Conservation (phyloP, 805 yeast species). For the Yamadazyma ubonensis region DNA sequence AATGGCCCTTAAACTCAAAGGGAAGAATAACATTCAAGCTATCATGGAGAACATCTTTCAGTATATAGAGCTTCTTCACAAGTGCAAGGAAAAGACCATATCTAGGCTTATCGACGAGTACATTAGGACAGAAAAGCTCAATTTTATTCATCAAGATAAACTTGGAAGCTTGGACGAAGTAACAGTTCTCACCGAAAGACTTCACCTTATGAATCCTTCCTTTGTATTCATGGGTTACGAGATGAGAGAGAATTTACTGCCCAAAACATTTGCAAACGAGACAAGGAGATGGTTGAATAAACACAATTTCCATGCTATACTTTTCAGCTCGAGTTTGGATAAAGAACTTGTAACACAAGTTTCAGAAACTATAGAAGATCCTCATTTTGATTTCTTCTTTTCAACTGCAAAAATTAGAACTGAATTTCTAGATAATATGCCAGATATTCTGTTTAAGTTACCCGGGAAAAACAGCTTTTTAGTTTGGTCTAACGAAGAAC, state of each 20-base stretch:
- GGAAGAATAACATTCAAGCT: conserved; percentile 33
- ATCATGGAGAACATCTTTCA: conserved; percentile 36
- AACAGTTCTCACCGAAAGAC: conserved; percentile 34
- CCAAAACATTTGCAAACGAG: conserved; percentile 7
- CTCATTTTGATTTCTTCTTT: background rate
- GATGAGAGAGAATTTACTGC: background rate
- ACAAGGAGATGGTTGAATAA: conserved; percentile 12
- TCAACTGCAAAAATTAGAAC: no score
- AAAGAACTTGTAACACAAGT: background rate
- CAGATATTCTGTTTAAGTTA: background rate
- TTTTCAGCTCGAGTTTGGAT: background rate
- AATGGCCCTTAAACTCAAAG: conserved; percentile 46
- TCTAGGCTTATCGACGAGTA: conserved; percentile 47
- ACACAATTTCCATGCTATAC: conserved; percentile 12
- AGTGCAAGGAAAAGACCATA: conserved; percentile 20
- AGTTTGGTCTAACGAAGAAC: conserved; percentile 19
- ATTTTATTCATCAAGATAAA: conserved; percentile 38
- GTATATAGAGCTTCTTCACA: conserved; percentile 14
- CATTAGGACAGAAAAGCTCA: conserved; percentile 45
- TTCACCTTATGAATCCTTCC: conserved; percentile 27
- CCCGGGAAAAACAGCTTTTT: conserved; percentile 2
- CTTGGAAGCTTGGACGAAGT: conserved; percentile 46
- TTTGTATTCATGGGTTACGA: conserved; percentile 16
- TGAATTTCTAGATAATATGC: no score
- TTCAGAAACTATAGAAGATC: background rate